Evolutionary conservation across 2,329 filamentous ascomycete species (phyloP).

Genomic region (Claviceps sp.): DNA sequence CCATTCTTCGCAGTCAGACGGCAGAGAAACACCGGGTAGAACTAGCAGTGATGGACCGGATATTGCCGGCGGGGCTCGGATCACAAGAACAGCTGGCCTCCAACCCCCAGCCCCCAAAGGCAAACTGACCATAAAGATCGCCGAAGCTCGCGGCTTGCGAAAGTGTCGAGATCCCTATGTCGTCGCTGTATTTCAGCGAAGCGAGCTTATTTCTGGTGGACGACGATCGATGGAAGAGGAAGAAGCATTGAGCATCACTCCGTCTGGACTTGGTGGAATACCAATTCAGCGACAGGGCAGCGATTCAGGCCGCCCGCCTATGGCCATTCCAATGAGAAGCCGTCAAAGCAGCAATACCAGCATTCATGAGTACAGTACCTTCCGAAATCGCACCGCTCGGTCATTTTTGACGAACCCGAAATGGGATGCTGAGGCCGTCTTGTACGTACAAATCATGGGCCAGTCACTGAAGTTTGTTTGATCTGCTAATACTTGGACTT

Average conservation of each 20-base stretch:
- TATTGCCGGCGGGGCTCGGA: slow-evolving; percentile 36
- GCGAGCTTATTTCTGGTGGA: slow-evolving; percentile 86
- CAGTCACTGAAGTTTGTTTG: not conserved
- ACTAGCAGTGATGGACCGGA: slow-evolving; percentile 29
- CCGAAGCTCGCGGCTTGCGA: slow-evolving; percentile 69
- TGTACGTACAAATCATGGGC: slow-evolving; percentile 45
- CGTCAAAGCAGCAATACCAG: slow-evolving; percentile 95
- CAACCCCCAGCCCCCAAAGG: slow-evolving; percentile 65
- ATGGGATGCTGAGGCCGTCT: slow-evolving; percentile 91
- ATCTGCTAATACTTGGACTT: slow-evolving; percentile 6
- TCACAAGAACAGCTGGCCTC: slow-evolving; percentile 37
- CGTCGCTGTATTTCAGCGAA: slow-evolving; percentile 91
- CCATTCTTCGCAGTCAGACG: slow-evolving; percentile 36
- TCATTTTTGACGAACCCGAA: slow-evolving; percentile 64
- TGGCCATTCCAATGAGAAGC: slow-evolving; percentile 95
- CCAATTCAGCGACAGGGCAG: slow-evolving; percentile 59
- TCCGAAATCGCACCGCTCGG: slow-evolving; percentile 44
- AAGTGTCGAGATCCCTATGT: slow-evolving; percentile 85
- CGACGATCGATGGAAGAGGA: slow-evolving; percentile 54
- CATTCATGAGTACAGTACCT: slow-evolving; percentile 49
- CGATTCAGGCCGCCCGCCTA: slow-evolving; percentile 65
- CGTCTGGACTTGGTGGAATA: slow-evolving; percentile 39
- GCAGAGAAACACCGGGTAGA: slow-evolving; percentile 25
- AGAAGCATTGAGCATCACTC: slow-evolving; percentile 33
- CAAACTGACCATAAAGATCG: slow-evolving; percentile 79